Percentiles rank a stretch among this genome's conserved stretches.
Conservation (phyloP, 176 grass and related monocot genomes). For the Miscanthus lutarioriparius region DNA sequence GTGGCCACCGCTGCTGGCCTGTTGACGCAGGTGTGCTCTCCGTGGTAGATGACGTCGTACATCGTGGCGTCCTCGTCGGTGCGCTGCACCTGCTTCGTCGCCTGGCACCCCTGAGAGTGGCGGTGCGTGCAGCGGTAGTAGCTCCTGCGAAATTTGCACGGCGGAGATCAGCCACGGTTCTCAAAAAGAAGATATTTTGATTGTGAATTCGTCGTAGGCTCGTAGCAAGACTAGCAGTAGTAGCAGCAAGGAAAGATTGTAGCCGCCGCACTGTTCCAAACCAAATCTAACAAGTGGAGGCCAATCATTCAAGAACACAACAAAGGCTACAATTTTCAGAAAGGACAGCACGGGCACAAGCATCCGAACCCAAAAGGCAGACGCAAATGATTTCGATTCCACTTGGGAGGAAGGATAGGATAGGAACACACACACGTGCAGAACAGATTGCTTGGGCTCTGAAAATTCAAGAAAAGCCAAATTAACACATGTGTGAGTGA, state of each 20-base stretch:
- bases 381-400: background rate
- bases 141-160: constrained; percentile 32
- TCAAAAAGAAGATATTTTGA: background rate
- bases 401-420: background rate
- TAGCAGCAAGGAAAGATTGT: too few relatives aligned
- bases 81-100: constrained; percentile 77
- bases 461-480: background rate
- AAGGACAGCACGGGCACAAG: background rate
- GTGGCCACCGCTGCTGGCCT: background rate
- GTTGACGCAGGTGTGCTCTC: constrained; percentile 55
- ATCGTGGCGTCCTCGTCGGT: constrained; percentile 54
- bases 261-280: background rate
- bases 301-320: background rate
- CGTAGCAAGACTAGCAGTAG: too few relatives aligned
- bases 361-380: background rate
- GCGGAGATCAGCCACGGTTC: background rate
- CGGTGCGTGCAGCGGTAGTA: constrained; percentile 80
- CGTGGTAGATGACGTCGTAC: constrained; percentile 68
- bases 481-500: background rate
- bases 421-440: background rate
- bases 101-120: constrained; percentile 42
- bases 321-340: background rate
- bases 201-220: background rate
- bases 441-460: too few relatives aligned
- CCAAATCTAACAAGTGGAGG: background rate